Percentiles rank a stretch among this genome's conserved stretches.
These are phyloP conservation scores for Rheum nobile DNA, from an alignment of 148 eudicot genomes.

Conservation along the genomic window DNA sequence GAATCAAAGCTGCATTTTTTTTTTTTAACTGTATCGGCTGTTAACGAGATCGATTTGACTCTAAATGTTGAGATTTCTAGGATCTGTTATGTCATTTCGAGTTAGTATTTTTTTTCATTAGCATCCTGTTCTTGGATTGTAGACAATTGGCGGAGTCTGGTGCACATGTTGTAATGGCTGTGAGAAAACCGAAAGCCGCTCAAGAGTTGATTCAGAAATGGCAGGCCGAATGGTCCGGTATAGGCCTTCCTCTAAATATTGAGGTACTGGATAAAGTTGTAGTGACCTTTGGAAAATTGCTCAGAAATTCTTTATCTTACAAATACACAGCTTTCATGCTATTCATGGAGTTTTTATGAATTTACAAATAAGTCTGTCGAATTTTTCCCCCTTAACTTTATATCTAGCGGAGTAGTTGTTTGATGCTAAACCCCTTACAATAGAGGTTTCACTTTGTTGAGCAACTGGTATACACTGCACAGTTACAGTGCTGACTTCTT, in stretches of 20 bases:
- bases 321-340: background rate
- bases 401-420: background rate
- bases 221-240: conserved; percentile 82
- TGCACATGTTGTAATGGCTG: conserved; percentile 96
- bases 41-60: background rate
- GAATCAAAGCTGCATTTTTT: background rate
- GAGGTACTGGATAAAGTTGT: conserved; percentile 40
- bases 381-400: background rate
- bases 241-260: conserved; percentile 85
- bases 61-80: background rate
- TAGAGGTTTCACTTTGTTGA: background rate
- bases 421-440: background rate
- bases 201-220: conserved; percentile 64
- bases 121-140: background rate
- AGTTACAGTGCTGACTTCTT: background rate
- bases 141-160: conserved; percentile 98
- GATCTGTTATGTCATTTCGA: background rate
- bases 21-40: background rate
- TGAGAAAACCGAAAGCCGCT: conserved; percentile 72
- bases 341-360: background rate
- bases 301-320: background rate
- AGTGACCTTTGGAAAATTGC: background rate
- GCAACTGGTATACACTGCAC: background rate
- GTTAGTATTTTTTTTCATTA: background rate
- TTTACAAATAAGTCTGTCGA: background rate